phyloP scores from a whole-genome alignment of 768 basidiomycete species.

The Boletus sensibilis region DNA sequence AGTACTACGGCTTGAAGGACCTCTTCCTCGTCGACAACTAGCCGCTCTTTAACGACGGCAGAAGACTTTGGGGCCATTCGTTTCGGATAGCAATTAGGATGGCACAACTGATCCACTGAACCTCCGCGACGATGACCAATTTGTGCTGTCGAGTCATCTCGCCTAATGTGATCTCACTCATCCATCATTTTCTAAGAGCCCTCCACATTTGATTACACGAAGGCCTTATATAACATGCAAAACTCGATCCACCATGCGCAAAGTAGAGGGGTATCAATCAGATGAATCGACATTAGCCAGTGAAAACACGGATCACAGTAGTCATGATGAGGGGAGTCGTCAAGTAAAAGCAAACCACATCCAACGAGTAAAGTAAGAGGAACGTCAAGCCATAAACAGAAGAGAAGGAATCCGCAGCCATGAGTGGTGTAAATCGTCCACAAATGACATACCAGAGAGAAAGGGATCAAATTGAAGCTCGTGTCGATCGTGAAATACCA shows the following conservation, averaged over 20 bases:
- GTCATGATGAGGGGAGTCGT: slow-evolving; percentile 62
- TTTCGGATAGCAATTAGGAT: not conserved
- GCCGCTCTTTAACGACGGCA: slow-evolving; percentile 57
- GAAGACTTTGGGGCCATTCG: slow-evolving; percentile 66
- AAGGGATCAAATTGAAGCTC: slow-evolving; percentile 35
- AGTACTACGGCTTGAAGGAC: slow-evolving; percentile 93
- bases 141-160: slow-evolving; percentile 24
- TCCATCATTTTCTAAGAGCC: slow-evolving; percentile 1
- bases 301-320: slow-evolving; percentile 59
- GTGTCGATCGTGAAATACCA: slow-evolving; percentile 45
- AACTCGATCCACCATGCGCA: slow-evolving; percentile 31
- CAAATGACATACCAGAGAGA: slow-evolving; percentile 37
- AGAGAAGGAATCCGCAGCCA: slow-evolving; percentile 38
- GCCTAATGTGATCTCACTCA: not conserved
- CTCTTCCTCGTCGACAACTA: slow-evolving; percentile 73
- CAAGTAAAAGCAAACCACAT: slow-evolving; percentile 58
- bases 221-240: slow-evolving; percentile 33
- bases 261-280: slow-evolving; percentile 50
- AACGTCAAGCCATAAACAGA: slow-evolving; percentile 36
- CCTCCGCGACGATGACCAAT: not conserved
- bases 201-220: slow-evolving; percentile 32
- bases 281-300: slow-evolving; percentile 69
- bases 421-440: slow-evolving; percentile 36
- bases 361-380: slow-evolving; percentile 51
- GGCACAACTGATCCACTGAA: not conserved